These are phyloP conservation scores for Candida alai DNA, from an alignment of 805 yeast species.

Conservation along the genomic window DNA sequence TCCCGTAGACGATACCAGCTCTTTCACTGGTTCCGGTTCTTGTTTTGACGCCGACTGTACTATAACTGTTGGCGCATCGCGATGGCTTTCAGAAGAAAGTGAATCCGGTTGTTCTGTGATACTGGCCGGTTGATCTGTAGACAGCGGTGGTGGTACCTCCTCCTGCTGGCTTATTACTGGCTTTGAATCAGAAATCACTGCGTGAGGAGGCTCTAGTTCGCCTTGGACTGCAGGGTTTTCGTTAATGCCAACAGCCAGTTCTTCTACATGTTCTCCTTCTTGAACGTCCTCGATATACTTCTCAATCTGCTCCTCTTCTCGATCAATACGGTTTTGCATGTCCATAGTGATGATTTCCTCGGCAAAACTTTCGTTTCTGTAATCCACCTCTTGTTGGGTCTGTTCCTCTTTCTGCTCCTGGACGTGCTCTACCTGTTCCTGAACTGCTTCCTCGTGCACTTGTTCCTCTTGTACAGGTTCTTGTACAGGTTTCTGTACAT, in stretches of 20 bases:
- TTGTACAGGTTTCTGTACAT: no score
- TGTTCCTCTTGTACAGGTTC: conserved; percentile 1
- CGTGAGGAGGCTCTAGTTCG: no score
- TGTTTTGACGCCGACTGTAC: neutral
- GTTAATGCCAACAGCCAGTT: no score
- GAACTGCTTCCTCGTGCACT: conserved; percentile 6
- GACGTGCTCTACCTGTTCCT: conserved; percentile 5
- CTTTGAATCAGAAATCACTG: neutral
- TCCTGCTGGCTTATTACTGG: neutral
- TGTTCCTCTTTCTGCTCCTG: conserved; percentile 4
- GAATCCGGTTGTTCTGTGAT: no score
- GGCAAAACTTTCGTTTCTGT: conserved; percentile 1
- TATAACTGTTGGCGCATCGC: no score
- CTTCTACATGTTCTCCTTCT: conserved; percentile 1
- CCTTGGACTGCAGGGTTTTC: no score
- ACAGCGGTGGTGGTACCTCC: no score
- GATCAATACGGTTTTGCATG: neutral
- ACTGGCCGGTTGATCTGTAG: no score
- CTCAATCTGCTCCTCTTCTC: no score
- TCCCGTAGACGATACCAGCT: conserved; percentile 3
- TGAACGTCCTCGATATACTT: conserved; percentile 1
- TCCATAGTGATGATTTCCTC: neutral
- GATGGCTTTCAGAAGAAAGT: no score
- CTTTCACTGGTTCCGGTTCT: neutral
- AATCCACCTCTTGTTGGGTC: neutral